Evolutionary conservation across 306 rosid genomes (phyloP).

Genomic region (Cicer judaicum): DNA sequence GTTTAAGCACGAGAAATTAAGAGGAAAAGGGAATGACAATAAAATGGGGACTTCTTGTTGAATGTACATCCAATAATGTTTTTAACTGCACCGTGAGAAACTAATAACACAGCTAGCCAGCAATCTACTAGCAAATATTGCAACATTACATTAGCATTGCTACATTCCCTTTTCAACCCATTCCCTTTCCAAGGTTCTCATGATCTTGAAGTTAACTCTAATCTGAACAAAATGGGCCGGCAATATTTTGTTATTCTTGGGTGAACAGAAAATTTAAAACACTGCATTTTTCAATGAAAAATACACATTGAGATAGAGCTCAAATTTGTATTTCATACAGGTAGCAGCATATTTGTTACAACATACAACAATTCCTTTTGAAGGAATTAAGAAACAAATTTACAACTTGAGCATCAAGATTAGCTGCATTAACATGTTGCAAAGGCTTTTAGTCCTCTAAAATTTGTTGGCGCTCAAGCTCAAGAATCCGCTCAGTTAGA

Average conservation of each 20-base stretch:
- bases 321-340: constrained; percentile 35
- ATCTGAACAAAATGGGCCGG: background rate
- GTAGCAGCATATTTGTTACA: constrained; percentile 38
- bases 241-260: background rate
- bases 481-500: constrained; percentile 56
- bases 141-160: background rate
- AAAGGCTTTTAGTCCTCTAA: constrained; percentile 57
- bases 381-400: constrained; percentile 34
- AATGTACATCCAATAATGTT: too few species aligned
- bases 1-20: background rate
- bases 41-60: too few species aligned
- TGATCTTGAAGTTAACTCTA: background rate
- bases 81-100: too few species aligned
- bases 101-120: background rate
- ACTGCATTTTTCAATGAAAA: constrained; percentile 28
- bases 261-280: constrained; percentile 19
- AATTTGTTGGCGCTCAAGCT: constrained; percentile 64
- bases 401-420: constrained; percentile 36
- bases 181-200: background rate
- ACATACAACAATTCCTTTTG: constrained; percentile 19
- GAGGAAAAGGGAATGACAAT: too few species aligned
- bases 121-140: background rate
- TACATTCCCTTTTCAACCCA: background rate
- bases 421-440: constrained; percentile 21
- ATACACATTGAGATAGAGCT: constrained; percentile 34